These are phyloP conservation scores for Thraustochytrium striatum DNA, from an alignment of 352 stramenopile genomes.

Conservation along the genomic window DNA sequence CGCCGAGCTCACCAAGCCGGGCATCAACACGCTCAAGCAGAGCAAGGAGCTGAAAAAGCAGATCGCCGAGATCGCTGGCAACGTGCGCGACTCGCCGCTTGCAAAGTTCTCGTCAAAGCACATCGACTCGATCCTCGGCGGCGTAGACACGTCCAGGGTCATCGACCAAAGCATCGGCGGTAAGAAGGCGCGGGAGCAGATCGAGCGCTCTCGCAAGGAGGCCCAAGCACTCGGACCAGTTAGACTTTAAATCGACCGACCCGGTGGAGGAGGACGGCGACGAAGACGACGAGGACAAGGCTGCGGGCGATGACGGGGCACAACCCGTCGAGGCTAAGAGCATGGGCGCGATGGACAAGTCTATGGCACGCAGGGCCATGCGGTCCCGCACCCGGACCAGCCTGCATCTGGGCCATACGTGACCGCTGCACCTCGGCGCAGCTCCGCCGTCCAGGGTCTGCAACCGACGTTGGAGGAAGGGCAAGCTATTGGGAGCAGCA, in stretches of 20 bases:
- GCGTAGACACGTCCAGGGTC: not conserved
- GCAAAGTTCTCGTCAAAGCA: slow-evolving; percentile 19
- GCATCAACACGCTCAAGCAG: slow-evolving; percentile 9
- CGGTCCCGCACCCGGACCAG: too few species aligned
- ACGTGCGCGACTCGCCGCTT: slow-evolving; percentile 34
- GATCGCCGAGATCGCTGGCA: slow-evolving; percentile 39
- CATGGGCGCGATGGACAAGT: too few species aligned
- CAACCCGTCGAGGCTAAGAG: too few species aligned
- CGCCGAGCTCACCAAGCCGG: slow-evolving; percentile 13
- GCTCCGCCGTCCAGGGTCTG: too few species aligned
- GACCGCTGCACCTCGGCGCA: too few species aligned
- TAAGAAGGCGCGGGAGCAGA: not conserved
- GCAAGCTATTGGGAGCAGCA: too few species aligned
- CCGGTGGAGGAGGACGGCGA: too few species aligned
- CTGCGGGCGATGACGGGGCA: not conserved
- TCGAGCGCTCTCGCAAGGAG: not conserved
- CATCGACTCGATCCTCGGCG: slow-evolving; percentile 44
- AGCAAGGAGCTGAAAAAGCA: slow-evolving; percentile 31
- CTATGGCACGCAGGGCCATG: too few species aligned
- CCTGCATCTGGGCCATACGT: too few species aligned
- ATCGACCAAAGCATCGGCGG: not conserved
- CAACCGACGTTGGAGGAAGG: too few species aligned
- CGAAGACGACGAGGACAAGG: not conserved
- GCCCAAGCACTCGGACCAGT: not conserved
- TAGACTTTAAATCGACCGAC: not conserved